Evolutionary conservation across 192 early-diverging fungal genomes (phyloP), one percentile per base, ranked within the genome.

Genomic region (Pilaira anomala): DNA sequence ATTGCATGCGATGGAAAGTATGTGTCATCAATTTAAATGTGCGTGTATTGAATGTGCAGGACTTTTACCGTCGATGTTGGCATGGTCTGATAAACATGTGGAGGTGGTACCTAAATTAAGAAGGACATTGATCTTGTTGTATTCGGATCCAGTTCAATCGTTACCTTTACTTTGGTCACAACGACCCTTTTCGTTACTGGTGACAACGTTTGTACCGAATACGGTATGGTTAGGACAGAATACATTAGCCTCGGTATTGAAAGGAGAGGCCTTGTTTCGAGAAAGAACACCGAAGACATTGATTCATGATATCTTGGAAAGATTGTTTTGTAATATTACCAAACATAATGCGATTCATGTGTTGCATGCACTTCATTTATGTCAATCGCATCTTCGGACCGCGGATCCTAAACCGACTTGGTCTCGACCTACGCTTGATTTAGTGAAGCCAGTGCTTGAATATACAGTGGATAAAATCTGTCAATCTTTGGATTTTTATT

Each of bases 1-100:
- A 0, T 24, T 69, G 26, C 33, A 65, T 56, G 52, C 67, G 29
- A 67, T 73, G 5, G 48, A 29, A 3, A 9, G 19, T 0, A 26
- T 63, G 7, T 73, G 71, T 33, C 60, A 73, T 49, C 14, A 60
- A 1, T 73, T 73, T 49, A 67, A 73, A 40, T 73, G 71, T 57
- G 26, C 48, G 3, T 73, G 71, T 39, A 24, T 41, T n/a, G 58
- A 58, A n/a, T 73, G 71, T 60, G 65, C 56, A 7, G 24, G 53
- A 6, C 24, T 73, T n/a, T 50, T 73, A 39, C 71, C 71, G 9
- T 73, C 65, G 25, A 67, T 73, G 52, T 51, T 73, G 28, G 52
- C 71, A 1, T 67, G 66, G 56, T 60, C 71, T 7, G 55, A 66
- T 9, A 55, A 67, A 22, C 42, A 63, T 14, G 29, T 14, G 18